These are phyloP conservation scores for Cornus florida DNA, from an alignment of 148 eudicot genomes.

Conservation along the genomic window DNA sequence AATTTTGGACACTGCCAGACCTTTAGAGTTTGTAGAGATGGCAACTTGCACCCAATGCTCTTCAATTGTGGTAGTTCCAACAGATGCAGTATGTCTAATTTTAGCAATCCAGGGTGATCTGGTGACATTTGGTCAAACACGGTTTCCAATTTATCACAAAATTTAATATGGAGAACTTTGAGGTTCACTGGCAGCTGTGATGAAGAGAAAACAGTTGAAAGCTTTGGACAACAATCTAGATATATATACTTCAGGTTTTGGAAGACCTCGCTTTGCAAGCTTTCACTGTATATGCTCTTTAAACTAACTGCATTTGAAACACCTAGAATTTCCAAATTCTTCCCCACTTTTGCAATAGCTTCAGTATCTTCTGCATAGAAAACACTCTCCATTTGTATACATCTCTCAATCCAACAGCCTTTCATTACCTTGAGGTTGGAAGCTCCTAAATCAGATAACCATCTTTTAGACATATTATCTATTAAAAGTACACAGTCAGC, in stretches of 20 bases:
- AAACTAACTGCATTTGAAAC: constrained; percentile 25
- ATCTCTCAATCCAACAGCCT: constrained; percentile 44
- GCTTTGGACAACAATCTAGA: constrained; percentile 33
- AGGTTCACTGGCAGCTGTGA: constrained; percentile 20
- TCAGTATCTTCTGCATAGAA: constrained; percentile 7
- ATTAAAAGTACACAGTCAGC: constrained; percentile 14
- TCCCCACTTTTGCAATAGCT: constrained; percentile 2
- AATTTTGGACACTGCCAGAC: constrained; percentile 19
- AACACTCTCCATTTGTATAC: constrained; percentile 19
- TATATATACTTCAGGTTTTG: constrained; percentile 23
- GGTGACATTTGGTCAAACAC: constrained; percentile 10
- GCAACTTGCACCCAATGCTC: constrained; percentile 18
- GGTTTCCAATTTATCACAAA: constrained; percentile 26
- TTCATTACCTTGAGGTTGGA: constrained; percentile 13
- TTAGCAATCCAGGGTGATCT: constrained; percentile 2
- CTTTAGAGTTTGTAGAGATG: constrained; percentile 8
- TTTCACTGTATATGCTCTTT: constrained; percentile 11
- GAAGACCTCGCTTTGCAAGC: constrained; percentile 2
- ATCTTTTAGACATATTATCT: constrained; percentile 15
- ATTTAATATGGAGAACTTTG: constrained; percentile 28
- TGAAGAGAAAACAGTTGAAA: constrained; percentile 13
- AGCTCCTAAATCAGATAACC: constrained; percentile 9
- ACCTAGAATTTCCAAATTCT: constrained; percentile 17
- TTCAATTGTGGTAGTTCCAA: constrained; percentile 28
- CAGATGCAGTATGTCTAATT: constrained; percentile 16